Evolutionary conservation across 352 stramenopile genomes (phyloP).

Genomic region (Phytophthora sojae): DNA sequence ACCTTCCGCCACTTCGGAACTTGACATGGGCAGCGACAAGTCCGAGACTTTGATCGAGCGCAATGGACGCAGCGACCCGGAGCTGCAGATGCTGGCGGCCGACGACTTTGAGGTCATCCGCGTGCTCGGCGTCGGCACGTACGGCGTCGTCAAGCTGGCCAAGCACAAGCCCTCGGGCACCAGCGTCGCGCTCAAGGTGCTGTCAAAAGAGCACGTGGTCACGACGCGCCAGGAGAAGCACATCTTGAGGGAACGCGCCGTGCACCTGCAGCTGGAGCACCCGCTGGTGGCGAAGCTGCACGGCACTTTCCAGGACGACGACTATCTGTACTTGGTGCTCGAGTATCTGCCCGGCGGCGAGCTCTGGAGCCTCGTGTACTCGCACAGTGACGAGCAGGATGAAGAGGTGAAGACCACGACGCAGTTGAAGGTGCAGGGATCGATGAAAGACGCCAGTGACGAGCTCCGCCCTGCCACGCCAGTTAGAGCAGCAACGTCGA

Average conservation of each 20-base stretch:
- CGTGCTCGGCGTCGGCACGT: conserved; percentile 79
- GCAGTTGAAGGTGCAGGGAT: conserved; percentile 15
- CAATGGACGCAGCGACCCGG: conserved; percentile 36
- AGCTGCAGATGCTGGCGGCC: conserved; percentile 50
- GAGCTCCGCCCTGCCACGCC: conserved; percentile 27
- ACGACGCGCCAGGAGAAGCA: conserved; percentile 80
- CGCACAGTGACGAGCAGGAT: conserved; percentile 33
- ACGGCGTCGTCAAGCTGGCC: conserved; percentile 83
- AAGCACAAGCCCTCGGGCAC: conserved; percentile 63
- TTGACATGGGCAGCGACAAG: conserved; percentile 28
- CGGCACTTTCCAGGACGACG: conserved; percentile 85
- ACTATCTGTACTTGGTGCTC: conserved; percentile 84
- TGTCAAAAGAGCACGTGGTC: conserved; percentile 81
- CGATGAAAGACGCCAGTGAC: conserved; percentile 19
- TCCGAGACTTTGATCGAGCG: conserved; percentile 4
- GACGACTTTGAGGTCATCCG: conserved; percentile 74
- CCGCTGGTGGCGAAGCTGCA: conserved; percentile 76
- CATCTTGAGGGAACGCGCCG: conserved; percentile 74
- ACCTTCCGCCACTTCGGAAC: conserved; percentile 4
- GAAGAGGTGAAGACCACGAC: conserved; percentile 9
- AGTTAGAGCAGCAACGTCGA: conserved; percentile 6
- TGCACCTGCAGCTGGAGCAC: conserved; percentile 74
- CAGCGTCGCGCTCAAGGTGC: conserved; percentile 78
- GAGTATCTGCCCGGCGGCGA: conserved; percentile 84
- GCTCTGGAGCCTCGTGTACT: conserved; percentile 81